Conservation (phyloP, 352 stramenopile genomes). For the Pythium chondricola region DNA sequence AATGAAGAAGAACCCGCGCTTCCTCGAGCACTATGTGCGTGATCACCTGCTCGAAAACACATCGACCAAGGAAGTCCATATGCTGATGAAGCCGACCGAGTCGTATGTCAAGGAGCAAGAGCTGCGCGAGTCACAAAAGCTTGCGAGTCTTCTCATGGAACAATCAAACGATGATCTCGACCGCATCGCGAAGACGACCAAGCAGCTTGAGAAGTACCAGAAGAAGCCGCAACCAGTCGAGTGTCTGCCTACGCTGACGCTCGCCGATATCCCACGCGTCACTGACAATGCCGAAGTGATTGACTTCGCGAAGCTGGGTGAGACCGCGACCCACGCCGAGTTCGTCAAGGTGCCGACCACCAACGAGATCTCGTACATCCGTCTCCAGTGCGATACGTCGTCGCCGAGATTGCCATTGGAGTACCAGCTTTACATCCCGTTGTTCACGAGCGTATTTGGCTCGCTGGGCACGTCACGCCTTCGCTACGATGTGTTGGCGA, state of each 20-base stretch:
- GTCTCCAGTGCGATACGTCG: conserved; percentile 57
- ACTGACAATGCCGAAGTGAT: conserved; percentile 47
- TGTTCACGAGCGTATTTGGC: conserved; percentile 69
- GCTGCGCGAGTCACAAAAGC: conserved; percentile 30
- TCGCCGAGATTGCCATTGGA: conserved; percentile 33
- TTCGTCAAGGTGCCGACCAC: conserved; percentile 71
- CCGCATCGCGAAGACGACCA: conserved; percentile 33
- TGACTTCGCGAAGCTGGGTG: conserved; percentile 26
- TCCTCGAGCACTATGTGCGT: conserved; percentile 54
- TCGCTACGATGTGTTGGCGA: conserved; percentile 60
- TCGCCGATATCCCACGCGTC: conserved; percentile 55
- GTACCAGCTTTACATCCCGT: conserved; percentile 59
- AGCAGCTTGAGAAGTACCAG: conserved; percentile 58
- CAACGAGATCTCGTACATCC: conserved; percentile 81
- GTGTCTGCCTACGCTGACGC: conserved; percentile 64
- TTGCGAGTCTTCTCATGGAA: conserved; percentile 36
- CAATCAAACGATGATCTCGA: conserved; percentile 51
- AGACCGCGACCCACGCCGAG: conserved; percentile 19
- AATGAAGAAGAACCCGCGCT: conserved; percentile 56
- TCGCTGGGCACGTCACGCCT: conserved; percentile 65
- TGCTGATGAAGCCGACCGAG: conserved; percentile 72
- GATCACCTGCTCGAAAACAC: conserved; percentile 40
- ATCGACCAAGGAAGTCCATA: conserved; percentile 44
- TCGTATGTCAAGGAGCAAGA: conserved; percentile 60
- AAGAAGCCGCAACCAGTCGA: conserved; percentile 59